Evolutionary conservation across 768 basidiomycete species (phyloP).

Genomic region (Termitomyces sp.): DNA sequence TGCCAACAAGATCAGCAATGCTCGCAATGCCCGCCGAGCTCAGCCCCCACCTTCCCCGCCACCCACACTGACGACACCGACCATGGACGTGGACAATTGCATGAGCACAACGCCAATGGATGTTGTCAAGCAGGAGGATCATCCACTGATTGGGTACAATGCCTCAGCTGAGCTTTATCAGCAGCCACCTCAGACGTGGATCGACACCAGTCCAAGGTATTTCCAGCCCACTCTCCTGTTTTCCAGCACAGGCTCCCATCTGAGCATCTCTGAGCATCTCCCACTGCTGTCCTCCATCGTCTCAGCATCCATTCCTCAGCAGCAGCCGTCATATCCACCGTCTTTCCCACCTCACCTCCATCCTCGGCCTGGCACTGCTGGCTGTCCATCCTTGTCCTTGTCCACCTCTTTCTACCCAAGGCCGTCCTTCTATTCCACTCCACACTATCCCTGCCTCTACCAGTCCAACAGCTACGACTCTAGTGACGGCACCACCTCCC

Average conservation of each 20-base stretch:
- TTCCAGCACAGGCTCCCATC: conserved; percentile 25
- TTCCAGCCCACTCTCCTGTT: conserved; percentile 33
- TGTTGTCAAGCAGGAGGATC: conserved; percentile 40
- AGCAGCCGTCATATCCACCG: conserved; percentile 1
- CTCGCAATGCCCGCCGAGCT: conserved; percentile 9
- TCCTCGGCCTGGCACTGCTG: conserved; percentile 3
- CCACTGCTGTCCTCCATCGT: conserved; percentile 65
- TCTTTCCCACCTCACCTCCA: conserved; percentile 4
- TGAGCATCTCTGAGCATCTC: conserved; percentile 57
- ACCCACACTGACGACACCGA: not conserved
- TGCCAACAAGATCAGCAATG: conserved; percentile 37
- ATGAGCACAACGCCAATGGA: conserved; percentile 11
- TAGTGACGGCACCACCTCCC: conserved; percentile 29
- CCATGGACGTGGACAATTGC: not conserved
- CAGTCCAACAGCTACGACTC: conserved; percentile 23
- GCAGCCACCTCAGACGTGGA: not conserved
- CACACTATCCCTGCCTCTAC: conserved; percentile 32
- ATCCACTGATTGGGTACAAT: conserved; percentile 15
- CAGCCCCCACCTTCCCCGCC: not conserved
- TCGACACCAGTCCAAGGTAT: conserved; percentile 13
- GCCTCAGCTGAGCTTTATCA: not conserved
- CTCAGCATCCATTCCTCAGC: conserved; percentile 46
- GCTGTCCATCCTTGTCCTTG: conserved; percentile 5
- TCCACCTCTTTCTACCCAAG: conserved; percentile 7
- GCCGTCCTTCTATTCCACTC: conserved; percentile 6